Evolutionary conservation across 768 basidiomycete species (phyloP).

Genomic region (Postia placenta): DNA sequence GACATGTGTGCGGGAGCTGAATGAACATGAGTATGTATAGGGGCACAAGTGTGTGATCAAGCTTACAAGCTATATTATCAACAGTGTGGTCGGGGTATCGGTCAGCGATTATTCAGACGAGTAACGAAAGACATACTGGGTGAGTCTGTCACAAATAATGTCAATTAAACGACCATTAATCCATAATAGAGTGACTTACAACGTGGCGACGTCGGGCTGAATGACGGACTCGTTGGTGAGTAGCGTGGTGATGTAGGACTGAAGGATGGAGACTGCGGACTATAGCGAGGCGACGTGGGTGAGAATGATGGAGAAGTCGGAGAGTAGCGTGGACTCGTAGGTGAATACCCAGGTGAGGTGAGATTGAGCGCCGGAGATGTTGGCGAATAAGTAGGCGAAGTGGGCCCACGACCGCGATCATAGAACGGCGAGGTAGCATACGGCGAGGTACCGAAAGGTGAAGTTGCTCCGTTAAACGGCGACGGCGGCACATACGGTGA

Average conservation of each 20-base stretch:
- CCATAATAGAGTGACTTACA: slow-evolving; percentile 46
- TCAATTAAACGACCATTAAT: background rate
- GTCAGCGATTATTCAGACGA: too few species aligned
- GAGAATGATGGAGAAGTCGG: slow-evolving; percentile 84
- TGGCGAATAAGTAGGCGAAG: slow-evolving; percentile 84
- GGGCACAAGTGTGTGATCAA: background rate
- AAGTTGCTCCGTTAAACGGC: slow-evolving; percentile 76
- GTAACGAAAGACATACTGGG: slow-evolving; percentile 55
- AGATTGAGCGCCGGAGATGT: slow-evolving; percentile 79
- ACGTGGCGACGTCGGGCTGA: slow-evolving; percentile 89
- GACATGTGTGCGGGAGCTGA: slow-evolving; percentile 77
- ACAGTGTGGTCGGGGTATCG: too few species aligned
- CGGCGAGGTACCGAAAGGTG: slow-evolving; percentile 75
- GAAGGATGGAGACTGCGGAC: slow-evolving; percentile 87
- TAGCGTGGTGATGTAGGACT: slow-evolving; percentile 87
- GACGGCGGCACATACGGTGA: slow-evolving; percentile 88
- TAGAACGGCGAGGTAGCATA: slow-evolving; percentile 86
- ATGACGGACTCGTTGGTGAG: slow-evolving; percentile 86
- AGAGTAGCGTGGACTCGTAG: slow-evolving; percentile 78
- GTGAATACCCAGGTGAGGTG: slow-evolving; percentile 67
- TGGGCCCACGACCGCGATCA: slow-evolving; percentile 53
- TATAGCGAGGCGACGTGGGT: slow-evolving; percentile 78
- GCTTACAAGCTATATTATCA: slow-evolving; percentile 61
- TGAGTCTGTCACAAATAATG: slow-evolving; percentile 55
- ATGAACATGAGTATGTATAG: slow-evolving; percentile 7